A percentile compares a stretch with the other conserved stretches of the same genome.
Evolutionary conservation across 116 monocot species (phyloP).

Genomic region (Zostera marina): DNA sequence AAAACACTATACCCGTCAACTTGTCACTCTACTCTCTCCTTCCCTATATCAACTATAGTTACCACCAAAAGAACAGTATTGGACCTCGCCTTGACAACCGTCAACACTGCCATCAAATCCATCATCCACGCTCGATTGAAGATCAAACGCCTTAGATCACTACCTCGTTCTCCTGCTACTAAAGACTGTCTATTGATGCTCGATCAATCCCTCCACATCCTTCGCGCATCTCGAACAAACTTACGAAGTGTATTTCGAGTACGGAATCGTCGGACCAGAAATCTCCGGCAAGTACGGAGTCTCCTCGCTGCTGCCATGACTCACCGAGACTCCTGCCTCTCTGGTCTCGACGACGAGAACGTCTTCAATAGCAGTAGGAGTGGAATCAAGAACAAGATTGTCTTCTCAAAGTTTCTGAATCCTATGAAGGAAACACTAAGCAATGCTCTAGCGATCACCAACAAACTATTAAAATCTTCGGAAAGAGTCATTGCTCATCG

Average conservation of each 20-base stretch:
- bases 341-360: constrained; percentile 3
- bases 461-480: not conserved
- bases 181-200: constrained; percentile 8
- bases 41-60: constrained; percentile 2
- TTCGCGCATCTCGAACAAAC: not conserved
- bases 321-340: constrained; percentile 14
- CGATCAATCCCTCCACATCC: not conserved
- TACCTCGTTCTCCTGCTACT: not conserved
- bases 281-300: constrained; percentile 3
- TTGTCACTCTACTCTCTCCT: constrained; percentile 3
- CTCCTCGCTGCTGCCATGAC: constrained; percentile 16
- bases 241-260: not conserved
- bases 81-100: constrained; percentile 7
- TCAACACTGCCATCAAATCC: constrained; percentile 8
- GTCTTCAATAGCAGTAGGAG: not conserved
- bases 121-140: constrained; percentile 7
- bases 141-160: not conserved
- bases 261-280: not conserved
- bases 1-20: constrained; percentile 7
- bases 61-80: constrained; percentile 5
- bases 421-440: not conserved
- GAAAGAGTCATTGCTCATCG: not conserved
- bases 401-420: constrained; percentile 3
- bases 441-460: constrained; percentile 9
- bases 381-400: constrained; percentile 11